Percentiles rank a stretch among this genome's conserved stretches.
Evolutionary conservation across 345 rosid genomes (phyloP).

Genomic region (Pseudoturritis turrita): DNA sequence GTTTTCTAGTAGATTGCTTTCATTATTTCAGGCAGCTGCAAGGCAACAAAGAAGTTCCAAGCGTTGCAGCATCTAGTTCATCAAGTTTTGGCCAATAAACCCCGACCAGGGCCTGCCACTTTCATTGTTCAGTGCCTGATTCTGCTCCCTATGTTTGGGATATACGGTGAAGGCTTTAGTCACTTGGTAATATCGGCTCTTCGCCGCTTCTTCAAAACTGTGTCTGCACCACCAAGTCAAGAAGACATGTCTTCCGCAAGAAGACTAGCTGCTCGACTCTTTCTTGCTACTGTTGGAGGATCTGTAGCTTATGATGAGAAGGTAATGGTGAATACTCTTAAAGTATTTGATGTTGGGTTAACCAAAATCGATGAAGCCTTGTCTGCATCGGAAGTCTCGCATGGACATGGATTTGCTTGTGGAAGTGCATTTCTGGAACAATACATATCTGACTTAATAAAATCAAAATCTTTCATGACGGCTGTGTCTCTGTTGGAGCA

Average conservation of each 20-base stretch:
- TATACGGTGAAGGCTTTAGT: conserved; percentile 74
- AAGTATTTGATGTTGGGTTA: conserved; percentile 54
- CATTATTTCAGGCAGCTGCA: conserved; percentile 53
- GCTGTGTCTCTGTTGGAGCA: conserved; percentile 78
- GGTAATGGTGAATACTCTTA: conserved; percentile 52
- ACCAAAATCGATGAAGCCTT: conserved; percentile 51
- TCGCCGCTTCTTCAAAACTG: conserved; percentile 51
- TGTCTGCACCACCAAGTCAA: conserved; percentile 15
- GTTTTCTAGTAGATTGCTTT: not conserved
- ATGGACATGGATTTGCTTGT: conserved; percentile 25
- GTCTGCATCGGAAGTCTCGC: conserved; percentile 27
- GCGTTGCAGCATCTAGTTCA: conserved; percentile 69
- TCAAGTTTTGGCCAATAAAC: conserved; percentile 52
- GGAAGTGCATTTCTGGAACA: conserved; percentile 52
- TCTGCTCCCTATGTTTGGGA: conserved; percentile 69
- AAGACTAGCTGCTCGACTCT: conserved; percentile 55
- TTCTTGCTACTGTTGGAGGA: conserved; percentile 51
- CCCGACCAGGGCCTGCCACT: conserved; percentile 71
- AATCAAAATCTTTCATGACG: conserved; percentile 59
- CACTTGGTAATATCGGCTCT: conserved; percentile 82
- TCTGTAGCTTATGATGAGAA: conserved; percentile 53
- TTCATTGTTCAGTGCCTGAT: conserved; percentile 60
- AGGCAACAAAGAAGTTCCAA: conserved; percentile 72
- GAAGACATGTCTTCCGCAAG: conserved; percentile 47
- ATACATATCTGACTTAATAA: conserved; percentile 50